Percentiles rank a stretch among this genome's conserved stretches.
phyloP scores from a whole-genome alignment of 2,329 filamentous ascomycete species.

The Epichloe coenophiala region DNA sequence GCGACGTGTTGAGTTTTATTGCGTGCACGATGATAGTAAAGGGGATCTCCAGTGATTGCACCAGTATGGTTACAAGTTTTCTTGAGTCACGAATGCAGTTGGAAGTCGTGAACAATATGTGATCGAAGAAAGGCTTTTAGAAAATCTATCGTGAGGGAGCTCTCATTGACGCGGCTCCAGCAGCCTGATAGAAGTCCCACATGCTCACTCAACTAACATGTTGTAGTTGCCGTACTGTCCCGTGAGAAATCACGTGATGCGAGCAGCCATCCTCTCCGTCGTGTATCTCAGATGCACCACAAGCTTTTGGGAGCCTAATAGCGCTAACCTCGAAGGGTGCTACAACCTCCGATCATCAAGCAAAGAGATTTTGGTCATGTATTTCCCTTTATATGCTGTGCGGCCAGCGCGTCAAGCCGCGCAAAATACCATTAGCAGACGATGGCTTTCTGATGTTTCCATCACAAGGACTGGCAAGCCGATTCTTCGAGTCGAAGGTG shows the following conservation, averaged over 20 bases:
- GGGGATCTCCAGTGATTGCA: background rate
- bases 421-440: slow-evolving; percentile 34
- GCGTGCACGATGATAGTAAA: background rate
- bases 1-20: background rate
- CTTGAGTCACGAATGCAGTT: too few relatives aligned
- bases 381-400: slow-evolving; percentile 41
- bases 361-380: slow-evolving; percentile 30
- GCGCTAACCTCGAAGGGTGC: background rate
- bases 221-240: background rate
- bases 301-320: background rate
- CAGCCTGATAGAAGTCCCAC: background rate
- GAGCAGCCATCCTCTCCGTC: background rate
- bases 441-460: slow-evolving; percentile 63
- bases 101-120: background rate
- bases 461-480: slow-evolving; percentile 96
- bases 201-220: background rate
- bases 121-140: background rate
- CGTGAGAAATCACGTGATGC: background rate
- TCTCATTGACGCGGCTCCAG: slow-evolving; percentile 20
- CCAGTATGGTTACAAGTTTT: background rate
- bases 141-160: background rate
- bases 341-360: background rate
- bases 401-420: slow-evolving; percentile 37
- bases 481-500: slow-evolving; percentile 76
- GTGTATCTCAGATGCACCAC: background rate